Conservation (phyloP, 345 rosid species). For the Laguncularia racemosa region DNA sequence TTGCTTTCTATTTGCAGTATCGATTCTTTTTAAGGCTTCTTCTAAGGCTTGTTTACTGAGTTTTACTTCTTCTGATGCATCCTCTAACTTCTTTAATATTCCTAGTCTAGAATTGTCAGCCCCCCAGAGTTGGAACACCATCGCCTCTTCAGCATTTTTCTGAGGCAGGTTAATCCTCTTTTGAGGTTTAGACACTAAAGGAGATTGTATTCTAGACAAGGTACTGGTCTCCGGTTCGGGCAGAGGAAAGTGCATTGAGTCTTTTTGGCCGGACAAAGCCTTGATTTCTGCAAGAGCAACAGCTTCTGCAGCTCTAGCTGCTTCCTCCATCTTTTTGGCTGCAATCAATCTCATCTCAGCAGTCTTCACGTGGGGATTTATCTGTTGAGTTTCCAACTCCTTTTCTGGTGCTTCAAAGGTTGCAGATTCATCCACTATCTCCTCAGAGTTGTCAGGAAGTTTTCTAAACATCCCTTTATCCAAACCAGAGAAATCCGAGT, state of each 20-base stretch:
- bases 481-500: not conserved
- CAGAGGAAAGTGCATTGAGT: constrained; percentile 31
- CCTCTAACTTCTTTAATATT: constrained; percentile 61
- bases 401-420: constrained; percentile 20
- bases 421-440: constrained; percentile 23
- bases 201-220: constrained; percentile 21
- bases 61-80: constrained; percentile 74
- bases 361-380: constrained; percentile 34
- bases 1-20: constrained; percentile 68
- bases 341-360: constrained; percentile 89
- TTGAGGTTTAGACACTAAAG: constrained; percentile 26
- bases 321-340: constrained; percentile 98
- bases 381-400: constrained; percentile 25
- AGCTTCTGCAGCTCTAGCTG: constrained; percentile 92
- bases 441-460: not conserved
- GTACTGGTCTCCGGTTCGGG: constrained; percentile 46
- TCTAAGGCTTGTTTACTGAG: constrained; percentile 64
- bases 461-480: not conserved
- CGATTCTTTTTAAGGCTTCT: constrained; percentile 62
- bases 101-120: constrained; percentile 27
- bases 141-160: constrained; percentile 19
- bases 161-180: constrained; percentile 15
- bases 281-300: constrained; percentile 72
- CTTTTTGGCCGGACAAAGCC: constrained; percentile 38
- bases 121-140: constrained; percentile 21